A percentile compares a stretch with the other conserved stretches of the same genome.
Evolutionary conservation across 1,284 basidiomycete genomes (phyloP).

Genomic region (Naganishia sp.): DNA sequence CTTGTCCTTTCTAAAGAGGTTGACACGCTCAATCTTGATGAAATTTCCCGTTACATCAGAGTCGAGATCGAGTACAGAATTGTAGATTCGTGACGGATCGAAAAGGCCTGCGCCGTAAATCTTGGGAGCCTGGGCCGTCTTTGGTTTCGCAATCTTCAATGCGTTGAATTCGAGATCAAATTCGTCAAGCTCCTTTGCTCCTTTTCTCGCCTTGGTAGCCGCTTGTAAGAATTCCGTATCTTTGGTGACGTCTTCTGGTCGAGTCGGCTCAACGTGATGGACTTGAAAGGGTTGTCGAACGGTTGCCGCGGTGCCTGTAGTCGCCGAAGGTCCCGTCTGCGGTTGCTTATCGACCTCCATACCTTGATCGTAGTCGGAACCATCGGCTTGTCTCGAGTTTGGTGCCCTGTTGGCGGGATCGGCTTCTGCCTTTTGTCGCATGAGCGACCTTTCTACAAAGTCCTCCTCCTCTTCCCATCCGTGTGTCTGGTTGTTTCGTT

Average conservation of each 20-base stretch:
- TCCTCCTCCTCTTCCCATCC: slow-evolving; percentile 29
- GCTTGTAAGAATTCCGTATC: slow-evolving; percentile 50
- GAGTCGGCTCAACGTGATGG: slow-evolving; percentile 13
- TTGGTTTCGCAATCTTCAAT: slow-evolving; percentile 70
- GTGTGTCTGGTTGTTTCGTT: background rate
- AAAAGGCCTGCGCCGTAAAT: slow-evolving; percentile 30
- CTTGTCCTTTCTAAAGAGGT: slow-evolving; percentile 60
- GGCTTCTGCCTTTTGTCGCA: slow-evolving; percentile 18
- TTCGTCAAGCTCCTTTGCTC: slow-evolving; percentile 57
- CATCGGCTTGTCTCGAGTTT: background rate
- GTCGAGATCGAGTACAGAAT: slow-evolving; percentile 69
- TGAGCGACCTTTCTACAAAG: slow-evolving; percentile 61
- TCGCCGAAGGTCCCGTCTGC: background rate
- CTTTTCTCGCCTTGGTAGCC: slow-evolving; percentile 41
- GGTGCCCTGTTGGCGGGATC: background rate
- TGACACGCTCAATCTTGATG: slow-evolving; percentile 66
- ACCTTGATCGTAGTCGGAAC: background rate
- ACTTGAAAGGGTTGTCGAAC: background rate
- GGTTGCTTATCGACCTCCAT: slow-evolving; percentile 2
- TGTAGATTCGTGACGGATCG: slow-evolving; percentile 35
- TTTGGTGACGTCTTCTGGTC: slow-evolving; percentile 36
- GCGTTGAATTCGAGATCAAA: slow-evolving; percentile 84
- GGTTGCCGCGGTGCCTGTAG: background rate
- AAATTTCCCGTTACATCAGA: slow-evolving; percentile 78
- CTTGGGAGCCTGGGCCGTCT: slow-evolving; percentile 53